Percentiles rank a stretch among this genome's conserved stretches.
These are phyloP conservation scores for Endotrypanum monterogeii DNA, from an alignment of 208 protist species.

Conservation along the genomic window DNA sequence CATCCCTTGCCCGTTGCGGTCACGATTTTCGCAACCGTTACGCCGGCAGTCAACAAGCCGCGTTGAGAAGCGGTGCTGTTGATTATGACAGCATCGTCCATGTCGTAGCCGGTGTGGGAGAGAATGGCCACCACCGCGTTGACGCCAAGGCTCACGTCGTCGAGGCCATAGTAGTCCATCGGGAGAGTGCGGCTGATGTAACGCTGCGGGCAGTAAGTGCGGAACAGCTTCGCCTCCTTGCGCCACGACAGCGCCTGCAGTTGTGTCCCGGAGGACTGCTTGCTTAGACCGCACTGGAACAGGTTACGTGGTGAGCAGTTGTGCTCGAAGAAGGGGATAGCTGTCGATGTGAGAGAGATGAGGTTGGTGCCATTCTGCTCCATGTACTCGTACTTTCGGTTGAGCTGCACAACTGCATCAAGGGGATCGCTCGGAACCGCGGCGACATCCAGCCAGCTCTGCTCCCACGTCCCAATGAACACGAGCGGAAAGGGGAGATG, in stretches of 20 bases:
- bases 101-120: slow-evolving; percentile 99
- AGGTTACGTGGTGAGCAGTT: slow-evolving; percentile 99
- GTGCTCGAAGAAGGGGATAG: slow-evolving; percentile 99
- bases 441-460: slow-evolving; percentile 98
- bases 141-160: slow-evolving; percentile 97
- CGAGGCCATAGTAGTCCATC: slow-evolving; percentile 94
- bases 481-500: slow-evolving; percentile 68
- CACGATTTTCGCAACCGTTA: slow-evolving; percentile 93
- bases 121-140: slow-evolving; percentile 99
- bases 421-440: slow-evolving; percentile 82
- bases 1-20: slow-evolving; percentile 49
- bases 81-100: slow-evolving; percentile 99
- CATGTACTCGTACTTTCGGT: slow-evolving; percentile 91
- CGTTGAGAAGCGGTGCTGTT: slow-evolving; percentile 98
- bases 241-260: slow-evolving; percentile 91
- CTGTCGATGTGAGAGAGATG: slow-evolving; percentile 96
- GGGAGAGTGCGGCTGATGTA: slow-evolving; percentile 94
- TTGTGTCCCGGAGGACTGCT: slow-evolving; percentile 99
- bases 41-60: slow-evolving; percentile 97
- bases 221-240: slow-evolving; percentile 99
- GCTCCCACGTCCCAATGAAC: slow-evolving; percentile 97
- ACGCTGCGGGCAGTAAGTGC: slow-evolving; percentile 96
- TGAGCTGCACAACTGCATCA: slow-evolving; percentile 77
- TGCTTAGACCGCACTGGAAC: slow-evolving; percentile 99
- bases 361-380: slow-evolving; percentile 96